Conservation (phyloP, 495 filamentous ascomycete species). For the Aspergillus bertholletiae region DNA sequence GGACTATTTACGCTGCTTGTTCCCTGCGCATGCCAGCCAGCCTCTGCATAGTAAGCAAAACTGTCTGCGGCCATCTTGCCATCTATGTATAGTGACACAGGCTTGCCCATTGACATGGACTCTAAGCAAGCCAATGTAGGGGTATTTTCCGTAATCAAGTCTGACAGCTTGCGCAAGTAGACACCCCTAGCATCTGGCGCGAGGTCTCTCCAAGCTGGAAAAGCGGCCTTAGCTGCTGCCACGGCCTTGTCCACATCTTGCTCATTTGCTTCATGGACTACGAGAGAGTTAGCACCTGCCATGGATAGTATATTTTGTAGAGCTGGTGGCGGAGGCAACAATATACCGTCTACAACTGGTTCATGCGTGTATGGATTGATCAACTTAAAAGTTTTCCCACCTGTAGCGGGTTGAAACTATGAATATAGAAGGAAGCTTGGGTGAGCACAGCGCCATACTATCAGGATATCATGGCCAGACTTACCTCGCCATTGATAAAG, state of each 20-base stretch:
- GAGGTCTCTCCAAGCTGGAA: constrained; percentile 53
- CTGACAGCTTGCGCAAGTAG: constrained; percentile 51
- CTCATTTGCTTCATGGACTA: constrained; percentile 44
- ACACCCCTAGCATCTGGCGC: constrained; percentile 36
- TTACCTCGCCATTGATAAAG: constrained; percentile 49
- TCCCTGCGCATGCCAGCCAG: constrained; percentile 29
- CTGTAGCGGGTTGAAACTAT: constrained; percentile 44
- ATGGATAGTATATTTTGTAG: not conserved
- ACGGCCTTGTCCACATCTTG: constrained; percentile 57
- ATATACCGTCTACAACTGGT: constrained; percentile 35
- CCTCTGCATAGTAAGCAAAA: constrained; percentile 27
- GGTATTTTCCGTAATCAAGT: constrained; percentile 41
- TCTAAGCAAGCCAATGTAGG: constrained; percentile 49
- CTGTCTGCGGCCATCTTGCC: constrained; percentile 13
- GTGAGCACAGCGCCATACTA: not conserved
- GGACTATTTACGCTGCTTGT: constrained; percentile 60
- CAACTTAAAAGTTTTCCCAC: constrained; percentile 40
- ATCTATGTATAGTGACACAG: constrained; percentile 25
- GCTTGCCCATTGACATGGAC: constrained; percentile 26
- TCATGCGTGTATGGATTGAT: constrained; percentile 44
- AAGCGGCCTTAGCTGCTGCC: constrained; percentile 55
- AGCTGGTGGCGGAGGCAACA: not conserved
- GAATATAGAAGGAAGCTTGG: not conserved
- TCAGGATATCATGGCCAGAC: not conserved
- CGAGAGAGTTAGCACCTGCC: constrained; percentile 1